Conservation (phyloP, 1,284 basidiomycete species). For the Ganoderma meredithae region DNA sequence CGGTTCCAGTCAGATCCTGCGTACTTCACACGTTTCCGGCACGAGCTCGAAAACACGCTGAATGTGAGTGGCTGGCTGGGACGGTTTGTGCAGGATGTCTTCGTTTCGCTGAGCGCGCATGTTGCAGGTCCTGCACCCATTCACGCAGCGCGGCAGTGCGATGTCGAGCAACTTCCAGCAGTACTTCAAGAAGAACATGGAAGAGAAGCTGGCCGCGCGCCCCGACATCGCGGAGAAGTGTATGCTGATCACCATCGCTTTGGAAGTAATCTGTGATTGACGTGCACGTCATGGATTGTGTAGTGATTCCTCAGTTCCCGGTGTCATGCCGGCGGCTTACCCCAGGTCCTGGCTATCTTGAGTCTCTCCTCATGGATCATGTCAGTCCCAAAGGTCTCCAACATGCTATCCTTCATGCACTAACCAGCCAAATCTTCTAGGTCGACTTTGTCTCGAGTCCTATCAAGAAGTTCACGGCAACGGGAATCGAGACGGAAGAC, state of each 20-base stretch:
- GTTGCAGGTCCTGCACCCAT: slow-evolving; percentile 51
- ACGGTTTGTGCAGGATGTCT: background rate
- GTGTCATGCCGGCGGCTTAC: slow-evolving; percentile 66
- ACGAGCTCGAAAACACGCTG: slow-evolving; percentile 56
- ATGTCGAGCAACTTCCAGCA: slow-evolving; percentile 49
- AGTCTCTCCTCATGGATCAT: slow-evolving; percentile 66
- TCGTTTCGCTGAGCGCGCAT: background rate
- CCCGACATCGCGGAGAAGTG: slow-evolving; percentile 66
- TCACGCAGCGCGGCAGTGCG: slow-evolving; percentile 52
- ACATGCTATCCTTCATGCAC: background rate
- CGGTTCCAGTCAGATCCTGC: slow-evolving; percentile 53
- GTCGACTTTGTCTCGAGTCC: slow-evolving; percentile 58
- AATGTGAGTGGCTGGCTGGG: slow-evolving; percentile 49
- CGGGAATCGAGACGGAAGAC: slow-evolving; percentile 62
- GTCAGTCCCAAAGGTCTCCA: slow-evolving; percentile 41
- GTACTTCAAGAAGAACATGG: slow-evolving; percentile 56
- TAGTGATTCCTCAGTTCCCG: slow-evolving; percentile 66
- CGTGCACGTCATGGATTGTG: background rate
- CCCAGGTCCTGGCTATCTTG: slow-evolving; percentile 70
- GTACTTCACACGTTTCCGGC: slow-evolving; percentile 58
- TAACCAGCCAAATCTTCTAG: slow-evolving; percentile 37
- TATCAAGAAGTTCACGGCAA: slow-evolving; percentile 59
- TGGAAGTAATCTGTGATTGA: background rate
- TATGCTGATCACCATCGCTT: slow-evolving; percentile 29
- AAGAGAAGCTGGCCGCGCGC: slow-evolving; percentile 56